Conservation (phyloP, 148 eudicot genomes). For the Pharnaceum exiguum region DNA sequence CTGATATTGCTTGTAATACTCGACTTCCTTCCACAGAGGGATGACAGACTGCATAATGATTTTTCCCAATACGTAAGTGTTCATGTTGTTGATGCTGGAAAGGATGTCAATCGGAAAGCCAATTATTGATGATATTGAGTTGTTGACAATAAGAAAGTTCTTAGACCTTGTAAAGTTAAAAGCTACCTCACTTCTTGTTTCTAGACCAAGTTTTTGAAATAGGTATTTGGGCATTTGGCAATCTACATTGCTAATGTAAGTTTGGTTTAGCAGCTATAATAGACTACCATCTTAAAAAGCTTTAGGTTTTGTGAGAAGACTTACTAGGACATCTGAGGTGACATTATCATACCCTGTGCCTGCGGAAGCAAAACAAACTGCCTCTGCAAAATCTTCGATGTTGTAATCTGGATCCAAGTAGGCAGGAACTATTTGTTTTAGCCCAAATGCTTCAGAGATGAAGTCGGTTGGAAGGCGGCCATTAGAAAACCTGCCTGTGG, state of each 20-base stretch:
- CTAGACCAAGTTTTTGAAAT: too few relatives aligned
- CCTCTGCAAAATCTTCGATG: conserved; percentile 41
- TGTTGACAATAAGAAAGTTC: too few relatives aligned
- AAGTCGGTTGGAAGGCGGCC: conserved; percentile 56
- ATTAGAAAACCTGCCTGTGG: conserved; percentile 55
- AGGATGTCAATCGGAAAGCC: too few relatives aligned
- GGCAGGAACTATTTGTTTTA: conserved; percentile 41
- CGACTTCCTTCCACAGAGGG: conserved; percentile 49
- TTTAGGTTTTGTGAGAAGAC: conserved; percentile 14
- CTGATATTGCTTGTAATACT: conserved; percentile 48
- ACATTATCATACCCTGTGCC: conserved; percentile 54
- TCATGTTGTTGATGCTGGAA: neutral
- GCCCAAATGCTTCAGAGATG: conserved; percentile 50
- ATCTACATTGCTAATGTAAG: neutral
- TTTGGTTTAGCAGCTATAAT: neutral
- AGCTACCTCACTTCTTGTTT: too few relatives aligned
- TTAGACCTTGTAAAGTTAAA: too few relatives aligned
- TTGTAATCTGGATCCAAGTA: conserved; percentile 39
- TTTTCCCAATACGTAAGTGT: conserved; percentile 1
- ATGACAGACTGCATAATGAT: conserved; percentile 45
- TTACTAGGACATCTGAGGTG: conserved; percentile 45
- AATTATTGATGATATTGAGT: too few relatives aligned
- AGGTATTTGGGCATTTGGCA: too few relatives aligned
- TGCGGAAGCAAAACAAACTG: conserved; percentile 65
- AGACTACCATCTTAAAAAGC: neutral